Base-by-base conservation (phyloP, 768 basidiomycete species). In the Amanita molliuscula region DNA sequence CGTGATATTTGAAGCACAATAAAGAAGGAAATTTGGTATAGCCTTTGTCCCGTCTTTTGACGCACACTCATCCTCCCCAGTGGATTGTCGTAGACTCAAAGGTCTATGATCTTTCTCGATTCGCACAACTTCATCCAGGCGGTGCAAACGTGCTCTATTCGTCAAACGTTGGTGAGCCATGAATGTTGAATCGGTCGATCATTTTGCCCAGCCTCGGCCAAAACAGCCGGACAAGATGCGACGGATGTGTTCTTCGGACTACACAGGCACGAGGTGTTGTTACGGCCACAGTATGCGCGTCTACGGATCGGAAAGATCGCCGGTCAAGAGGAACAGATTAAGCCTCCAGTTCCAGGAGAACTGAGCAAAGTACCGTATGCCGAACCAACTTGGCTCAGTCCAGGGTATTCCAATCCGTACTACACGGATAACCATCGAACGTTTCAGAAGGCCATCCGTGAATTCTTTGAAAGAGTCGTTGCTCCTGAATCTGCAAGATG, bases 231-330 rank as follows among this genome's bases (percentile, higher is more conserved):
- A n/a, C 70, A 82, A 59, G 84, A 87, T 53, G 80, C 84, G 0
- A 92, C 91, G 3, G 70, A 86, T 29, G 76, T 76, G 1, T 94
- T 94, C 75, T 94, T 86, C 53, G 82, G 85, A 6, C 75, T 94
- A 45, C 92, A 95, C 62, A 77, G 89, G 26, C 78, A 82, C 37
- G 89, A 93, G 57, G 79, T 93, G 20, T 76, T 95, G 9, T 68
- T 75, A 31, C 76, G 78, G 45, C 86, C 88, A 0, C 83, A 86
- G 56, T 88, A 84, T 53, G 69, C 76, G 2, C 78, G 85, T 13
- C 72, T 87, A 28, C 80, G 82, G 55, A 78, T 87, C 46, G 84
- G 85, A 31, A 74, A 64, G 36, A 67, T 87, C 50, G 61, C 66
- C 15, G 84, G 80, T 13, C 71, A 85, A 61, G 66, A 75, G 44